These are phyloP conservation scores for Agaricus bisporus DNA, from an alignment of 768 basidiomycete species.

Conservation along the genomic window DNA sequence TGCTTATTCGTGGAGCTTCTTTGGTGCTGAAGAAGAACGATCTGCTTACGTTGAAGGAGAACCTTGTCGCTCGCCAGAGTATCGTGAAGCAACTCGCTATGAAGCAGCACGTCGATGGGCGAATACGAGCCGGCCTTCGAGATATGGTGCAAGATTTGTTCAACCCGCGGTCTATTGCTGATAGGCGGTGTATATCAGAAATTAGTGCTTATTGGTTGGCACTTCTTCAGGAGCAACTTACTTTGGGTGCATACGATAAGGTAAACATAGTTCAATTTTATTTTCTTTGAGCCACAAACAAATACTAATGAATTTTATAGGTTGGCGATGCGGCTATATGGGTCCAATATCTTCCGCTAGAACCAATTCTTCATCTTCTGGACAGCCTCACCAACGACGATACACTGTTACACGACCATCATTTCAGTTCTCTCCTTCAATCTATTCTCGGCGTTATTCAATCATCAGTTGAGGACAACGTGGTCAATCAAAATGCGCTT, in stretches of 20 bases:
- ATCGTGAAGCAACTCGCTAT: constrained; percentile 29
- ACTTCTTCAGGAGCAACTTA: constrained; percentile 12
- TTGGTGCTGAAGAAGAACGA: constrained; percentile 23
- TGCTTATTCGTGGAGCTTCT: constrained; percentile 25
- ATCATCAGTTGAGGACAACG: constrained; percentile 10
- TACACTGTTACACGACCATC: neutral
- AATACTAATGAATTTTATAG: constrained; percentile 15
- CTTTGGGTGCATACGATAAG: constrained; percentile 7
- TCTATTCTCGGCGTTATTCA: constrained; percentile 32
- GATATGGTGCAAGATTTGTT: constrained; percentile 35
- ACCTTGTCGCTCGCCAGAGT: constrained; percentile 27
- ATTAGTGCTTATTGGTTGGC: constrained; percentile 41
- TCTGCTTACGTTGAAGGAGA: constrained; percentile 30
- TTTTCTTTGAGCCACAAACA: neutral
- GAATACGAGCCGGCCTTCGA: constrained; percentile 29
- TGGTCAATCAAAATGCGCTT: constrained; percentile 21
- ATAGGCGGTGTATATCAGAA: constrained; percentile 33
- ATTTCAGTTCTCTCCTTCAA: constrained; percentile 13
- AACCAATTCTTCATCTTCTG: constrained; percentile 38
- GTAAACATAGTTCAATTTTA: neutral
- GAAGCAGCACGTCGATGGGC: constrained; percentile 30
- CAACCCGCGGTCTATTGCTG: constrained; percentile 25
- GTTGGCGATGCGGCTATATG: constrained; percentile 32
- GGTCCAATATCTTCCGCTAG: constrained; percentile 46
- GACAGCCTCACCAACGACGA: constrained; percentile 24